Evolutionary conservation across 2,329 filamentous ascomycete genomes (phyloP), one percentile per base, ranked within the genome.

Genomic region (Alternaria ventricosa): DNA sequence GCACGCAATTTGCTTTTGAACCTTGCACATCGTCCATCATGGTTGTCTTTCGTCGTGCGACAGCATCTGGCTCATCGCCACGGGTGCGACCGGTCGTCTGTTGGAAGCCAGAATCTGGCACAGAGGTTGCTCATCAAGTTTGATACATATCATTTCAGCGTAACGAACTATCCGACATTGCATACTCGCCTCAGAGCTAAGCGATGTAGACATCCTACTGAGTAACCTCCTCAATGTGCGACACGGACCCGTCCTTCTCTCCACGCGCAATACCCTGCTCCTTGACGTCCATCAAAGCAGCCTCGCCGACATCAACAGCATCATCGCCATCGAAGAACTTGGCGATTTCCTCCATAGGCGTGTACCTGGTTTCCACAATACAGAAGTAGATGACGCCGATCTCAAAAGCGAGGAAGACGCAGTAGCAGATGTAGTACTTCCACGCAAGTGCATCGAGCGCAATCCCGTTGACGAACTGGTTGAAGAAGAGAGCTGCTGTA

Each of bases 381-480:
- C 57, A 65, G 45, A 71, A 65, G 57, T 67, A 67, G 20, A 67
- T 53, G n/a, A 65, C 50, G 5, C 46, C 45, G 9, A 63, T 49
- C 49, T 66, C 60, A 27, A 64, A 61, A 20, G 69, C 63, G 15
- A 66, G 59, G 54, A 67, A 70, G 7, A 66, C 62, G 44, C 67
- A 62, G 59, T 72, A 73, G 46, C 68, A 65, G 6, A 72, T 59
- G 36, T 70, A 73, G 50, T 68, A 73, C 45, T 57, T 61, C 71
- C 71, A 71, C 9, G 47, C 57, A 5, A 73, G 61, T 2, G 57
- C 54, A n/a, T 69, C 64, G 44, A 72, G 60, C 8, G 69, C 68
- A 43, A 72, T 68, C 5, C 66, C 67, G 28, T 69, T 63, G 20
- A 69, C 60, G 30, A 62, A 67, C 20, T 67, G 66, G 54, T 65